Evolutionary conservation across 2,329 filamentous ascomycete genomes (phyloP).

Genomic region (Aspergillus novoparasiticus): DNA sequence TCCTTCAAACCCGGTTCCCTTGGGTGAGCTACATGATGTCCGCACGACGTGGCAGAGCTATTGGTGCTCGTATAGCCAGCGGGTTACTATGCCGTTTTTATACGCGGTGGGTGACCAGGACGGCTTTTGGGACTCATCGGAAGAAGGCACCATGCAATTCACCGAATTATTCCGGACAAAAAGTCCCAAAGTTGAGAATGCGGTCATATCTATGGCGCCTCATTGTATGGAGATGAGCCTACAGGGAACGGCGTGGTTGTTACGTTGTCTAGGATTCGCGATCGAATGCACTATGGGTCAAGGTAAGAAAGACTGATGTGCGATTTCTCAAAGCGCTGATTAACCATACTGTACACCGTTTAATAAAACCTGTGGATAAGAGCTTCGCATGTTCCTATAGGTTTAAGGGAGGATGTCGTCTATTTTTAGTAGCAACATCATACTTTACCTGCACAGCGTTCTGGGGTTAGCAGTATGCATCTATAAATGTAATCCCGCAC

Average conservation of each 20-base stretch:
- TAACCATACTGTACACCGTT: neutral
- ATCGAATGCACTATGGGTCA: conserved; percentile 5
- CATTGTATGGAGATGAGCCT: conserved; percentile 16
- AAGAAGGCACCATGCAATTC: conserved; percentile 4
- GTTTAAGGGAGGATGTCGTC: no score
- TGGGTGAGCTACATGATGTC: conserved; percentile 12
- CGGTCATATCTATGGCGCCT: conserved; percentile 10
- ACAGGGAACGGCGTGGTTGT: conserved; percentile 9
- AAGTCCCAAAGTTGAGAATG: conserved; percentile 2
- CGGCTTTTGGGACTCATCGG: conserved; percentile 8
- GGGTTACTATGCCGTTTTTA: conserved; percentile 14
- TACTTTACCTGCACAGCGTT: no score
- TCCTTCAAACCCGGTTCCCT: conserved; percentile 12
- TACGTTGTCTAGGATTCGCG: conserved; percentile 15
- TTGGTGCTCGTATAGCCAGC: conserved; percentile 10
- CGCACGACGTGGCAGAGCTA: conserved; percentile 9
- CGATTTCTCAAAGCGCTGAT: neutral
- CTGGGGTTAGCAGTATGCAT: no score
- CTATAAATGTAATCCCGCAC: no score
- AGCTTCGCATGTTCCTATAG: neutral
- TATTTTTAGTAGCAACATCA: no score
- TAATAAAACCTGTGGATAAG: neutral
- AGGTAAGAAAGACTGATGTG: neutral
- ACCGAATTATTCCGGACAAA: conserved; percentile 6
- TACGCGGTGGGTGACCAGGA: conserved; percentile 16